Conservation (phyloP, 2,329 filamentous ascomycete genomes). For the Hymenoscyphus albidus region DNA sequence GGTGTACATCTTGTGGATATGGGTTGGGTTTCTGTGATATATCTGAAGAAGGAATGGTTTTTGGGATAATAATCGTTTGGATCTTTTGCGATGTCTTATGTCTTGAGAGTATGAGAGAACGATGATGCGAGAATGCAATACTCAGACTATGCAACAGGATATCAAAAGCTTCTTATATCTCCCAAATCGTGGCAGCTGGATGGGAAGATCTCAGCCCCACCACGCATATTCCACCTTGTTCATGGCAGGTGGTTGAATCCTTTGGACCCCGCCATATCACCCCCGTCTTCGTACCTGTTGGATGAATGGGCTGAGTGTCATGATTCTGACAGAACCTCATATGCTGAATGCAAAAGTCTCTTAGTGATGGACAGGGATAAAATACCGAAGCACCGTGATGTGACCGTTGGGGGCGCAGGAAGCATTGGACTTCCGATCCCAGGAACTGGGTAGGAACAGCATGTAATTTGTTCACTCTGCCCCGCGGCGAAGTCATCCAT, state of each 20-base stretch:
- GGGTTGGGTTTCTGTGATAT: not conserved
- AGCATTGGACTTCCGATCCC: not conserved
- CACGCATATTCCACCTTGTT: not conserved
- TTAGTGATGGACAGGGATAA: not conserved
- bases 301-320: not conserved
- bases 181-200: not conserved
- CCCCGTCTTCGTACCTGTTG: not conserved
- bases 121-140: not conserved
- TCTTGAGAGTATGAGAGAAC: not conserved
- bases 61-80: too few species aligned
- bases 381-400: constrained; percentile 2
- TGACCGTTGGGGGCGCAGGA: constrained; percentile 1
- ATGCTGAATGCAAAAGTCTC: not conserved
- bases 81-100: not conserved
- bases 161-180: not conserved
- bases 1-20: constrained; percentile 5
- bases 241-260: not conserved
- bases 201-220: not conserved
- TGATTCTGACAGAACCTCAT: not conserved
- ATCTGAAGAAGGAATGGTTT: too few species aligned
- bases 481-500: not conserved
- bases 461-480: not conserved
- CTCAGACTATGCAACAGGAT: constrained; percentile 1
- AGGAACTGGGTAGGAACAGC: not conserved
- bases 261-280: not conserved